These are phyloP conservation scores for Aphanocladium album DNA, from an alignment of 2,329 filamentous ascomycete species.

Conservation along the genomic window DNA sequence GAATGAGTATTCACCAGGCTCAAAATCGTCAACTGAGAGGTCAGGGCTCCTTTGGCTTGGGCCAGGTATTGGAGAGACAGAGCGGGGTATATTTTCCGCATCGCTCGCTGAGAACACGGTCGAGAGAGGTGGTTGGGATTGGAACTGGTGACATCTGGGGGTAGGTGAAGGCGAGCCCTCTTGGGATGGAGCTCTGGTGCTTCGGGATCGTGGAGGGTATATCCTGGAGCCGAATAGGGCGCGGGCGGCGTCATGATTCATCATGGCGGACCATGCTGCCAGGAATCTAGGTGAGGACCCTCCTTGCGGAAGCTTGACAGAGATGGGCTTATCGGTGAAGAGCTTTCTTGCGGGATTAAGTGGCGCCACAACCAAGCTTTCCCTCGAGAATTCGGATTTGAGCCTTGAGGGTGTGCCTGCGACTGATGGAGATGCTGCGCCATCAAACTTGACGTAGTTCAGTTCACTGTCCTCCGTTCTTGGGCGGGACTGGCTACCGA, in stretches of 20 bases:
- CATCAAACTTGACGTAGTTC: constrained; percentile 52
- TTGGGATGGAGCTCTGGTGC: not conserved
- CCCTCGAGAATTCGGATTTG: constrained; percentile 51
- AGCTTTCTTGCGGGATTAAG: constrained; percentile 25
- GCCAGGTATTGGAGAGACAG: constrained; percentile 34
- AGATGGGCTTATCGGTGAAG: constrained; percentile 36
- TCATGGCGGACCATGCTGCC: constrained; percentile 50
- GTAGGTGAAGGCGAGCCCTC: not conserved
- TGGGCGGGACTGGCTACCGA: constrained; percentile 30
- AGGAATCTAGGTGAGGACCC: constrained; percentile 49
- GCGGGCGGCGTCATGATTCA: constrained; percentile 43
- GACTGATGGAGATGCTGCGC: constrained; percentile 37
- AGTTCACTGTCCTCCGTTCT: constrained; percentile 36
- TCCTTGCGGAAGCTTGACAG: constrained; percentile 38
- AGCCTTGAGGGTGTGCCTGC: constrained; percentile 28
- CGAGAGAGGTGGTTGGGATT: constrained; percentile 61
- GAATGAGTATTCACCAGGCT: not conserved
- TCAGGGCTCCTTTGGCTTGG: not conserved
- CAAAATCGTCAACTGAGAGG: not conserved
- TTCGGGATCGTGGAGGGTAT: constrained; percentile 8
- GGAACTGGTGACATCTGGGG: constrained; percentile 39
- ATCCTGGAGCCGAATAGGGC: constrained; percentile 24
- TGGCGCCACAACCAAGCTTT: constrained; percentile 55
- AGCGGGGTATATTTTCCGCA: constrained; percentile 42
- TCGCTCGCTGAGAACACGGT: constrained; percentile 61